These are phyloP conservation scores for Lumnitzera racemosa DNA, from an alignment of 345 rosid species.

Conservation along the genomic window DNA sequence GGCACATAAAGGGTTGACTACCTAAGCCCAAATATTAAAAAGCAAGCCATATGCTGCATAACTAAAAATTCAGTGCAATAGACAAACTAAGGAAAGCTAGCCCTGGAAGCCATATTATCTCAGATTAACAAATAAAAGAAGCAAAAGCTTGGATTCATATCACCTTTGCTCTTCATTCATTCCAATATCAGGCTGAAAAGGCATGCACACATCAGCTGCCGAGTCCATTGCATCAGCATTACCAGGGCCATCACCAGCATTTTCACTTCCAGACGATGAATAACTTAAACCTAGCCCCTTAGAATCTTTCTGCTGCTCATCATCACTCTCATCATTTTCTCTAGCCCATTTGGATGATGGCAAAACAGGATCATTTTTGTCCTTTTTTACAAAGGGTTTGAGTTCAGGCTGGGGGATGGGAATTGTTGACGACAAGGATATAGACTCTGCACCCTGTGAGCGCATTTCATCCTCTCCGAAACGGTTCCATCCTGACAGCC, in stretches of 20 bases:
- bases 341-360: conserved; percentile 96
- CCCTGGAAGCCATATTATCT: not conserved
- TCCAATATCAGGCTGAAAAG: conserved; percentile 48
- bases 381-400: conserved; percentile 55
- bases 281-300: conserved; percentile 59
- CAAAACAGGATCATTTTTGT: conserved; percentile 67
- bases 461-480: conserved; percentile 39
- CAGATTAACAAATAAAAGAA: conserved; percentile 1
- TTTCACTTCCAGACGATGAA: conserved; percentile 89
- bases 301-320: conserved; percentile 58
- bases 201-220: conserved; percentile 37
- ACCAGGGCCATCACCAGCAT: conserved; percentile 50
- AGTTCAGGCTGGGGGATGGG: conserved; percentile 63
- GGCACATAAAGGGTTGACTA: conserved; percentile 11
- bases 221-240: conserved; percentile 57
- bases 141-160: conserved; percentile 2
- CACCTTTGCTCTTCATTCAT: conserved; percentile 92
- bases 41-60: not conserved
- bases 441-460: conserved; percentile 32
- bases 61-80: not conserved
- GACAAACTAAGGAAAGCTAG: not conserved
- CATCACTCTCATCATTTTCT: conserved; percentile 87
- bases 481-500: conserved; percentile 36
- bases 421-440: conserved; percentile 29
- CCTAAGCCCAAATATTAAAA: not conserved